Base-by-base conservation (phyloP, 2,329 filamentous ascomycete genomes). In the Byssothecium circinans region DNA sequence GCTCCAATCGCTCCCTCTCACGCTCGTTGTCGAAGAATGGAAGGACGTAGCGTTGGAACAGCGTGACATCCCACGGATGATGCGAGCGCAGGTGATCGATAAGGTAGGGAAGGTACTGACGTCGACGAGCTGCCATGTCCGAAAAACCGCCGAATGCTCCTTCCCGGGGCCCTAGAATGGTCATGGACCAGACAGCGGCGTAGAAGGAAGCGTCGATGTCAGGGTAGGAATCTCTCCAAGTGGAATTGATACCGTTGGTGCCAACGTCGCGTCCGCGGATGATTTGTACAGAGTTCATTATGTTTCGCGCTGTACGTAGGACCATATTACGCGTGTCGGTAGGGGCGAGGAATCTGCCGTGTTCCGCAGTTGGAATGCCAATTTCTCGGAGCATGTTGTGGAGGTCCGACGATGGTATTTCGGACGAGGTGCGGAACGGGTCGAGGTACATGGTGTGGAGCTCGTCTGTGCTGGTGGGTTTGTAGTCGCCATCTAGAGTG, bases 251-350 rank as follows among this genome's bases (percentile, higher is more conserved):
- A 10, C 54, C 58, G 29, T 63, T 53, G 1, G 66, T 58, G 41
- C 57, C 45, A 4, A 54, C 33, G 8, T 54, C 57, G 2, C 45
- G 55, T 34, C 66, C 59, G 19, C 62, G 71, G 8, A 72, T 67
- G 47, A 81, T 75, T 61, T 84, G 78, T 36, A 90, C 76, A 1
- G 88, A 88, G 37, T 84, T 84, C 59, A 88, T 79, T 56, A 97
- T 91, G 70, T 95, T 96, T 58, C 86, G 84, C 12, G 86, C 85
- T 8, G 87, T 88, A 43, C 91, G 84, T 58, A 88, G 77, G 7
- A 91, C 83, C 55, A 96, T 83, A 45, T 86, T 81, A 2, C 81
- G 75, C 1, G 83, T 81, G 1, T 78, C 75, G 1, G 88, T 85
- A 8, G 87, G 81, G 3, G 77, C 75, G 17, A 95, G 75, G 56